phyloP scores from a whole-genome alignment of 2,329 filamentous ascomycete genomes.

The Diaporthe sp. region DNA sequence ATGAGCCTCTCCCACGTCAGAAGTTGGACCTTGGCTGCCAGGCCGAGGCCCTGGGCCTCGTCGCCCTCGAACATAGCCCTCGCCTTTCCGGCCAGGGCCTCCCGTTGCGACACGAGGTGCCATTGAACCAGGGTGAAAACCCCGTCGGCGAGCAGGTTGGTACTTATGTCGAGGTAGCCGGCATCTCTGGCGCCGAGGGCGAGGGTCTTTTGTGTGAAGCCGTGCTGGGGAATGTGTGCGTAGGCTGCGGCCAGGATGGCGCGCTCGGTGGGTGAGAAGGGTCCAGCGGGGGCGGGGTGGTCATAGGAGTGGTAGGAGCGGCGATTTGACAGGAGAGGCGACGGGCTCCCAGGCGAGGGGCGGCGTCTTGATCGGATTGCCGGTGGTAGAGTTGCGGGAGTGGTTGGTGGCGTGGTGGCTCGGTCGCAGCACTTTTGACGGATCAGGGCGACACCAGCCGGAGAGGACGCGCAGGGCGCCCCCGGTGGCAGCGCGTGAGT shows the following conservation, averaged over 20 bases:
- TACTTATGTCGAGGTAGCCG: conserved; percentile 88
- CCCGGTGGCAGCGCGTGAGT: background rate
- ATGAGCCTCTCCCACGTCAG: conserved; percentile 83
- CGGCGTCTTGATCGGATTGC: conserved; percentile 15
- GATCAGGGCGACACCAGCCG: background rate
- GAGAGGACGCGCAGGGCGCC: background rate
- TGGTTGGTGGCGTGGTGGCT: background rate
- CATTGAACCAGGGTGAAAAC: conserved; percentile 86
- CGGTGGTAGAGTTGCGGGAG: background rate
- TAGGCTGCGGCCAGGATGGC: conserved; percentile 87
- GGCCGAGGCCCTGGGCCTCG: conserved; percentile 54
- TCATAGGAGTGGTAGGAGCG: conserved; percentile 80
- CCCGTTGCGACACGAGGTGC: conserved; percentile 78
- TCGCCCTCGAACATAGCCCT: conserved; percentile 55
- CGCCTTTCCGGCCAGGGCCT: conserved; percentile 65
- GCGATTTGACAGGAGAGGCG: conserved; percentile 19
- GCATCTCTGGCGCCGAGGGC: conserved; percentile 84
- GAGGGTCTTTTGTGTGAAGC: conserved; percentile 84
- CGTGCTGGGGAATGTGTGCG: conserved; percentile 81
- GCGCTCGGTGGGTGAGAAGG: conserved; percentile 78
- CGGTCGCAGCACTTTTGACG: conserved; percentile 1
- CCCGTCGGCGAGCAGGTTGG: conserved; percentile 84
- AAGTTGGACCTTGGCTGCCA: conserved; percentile 76
- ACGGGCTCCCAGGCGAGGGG: conserved; percentile 35
- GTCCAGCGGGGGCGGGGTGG: conserved; percentile 70